Percentiles rank a stretch among this genome's conserved stretches.
phyloP scores from a whole-genome alignment of 1,284 basidiomycete species.

The Boletus hoseneyae region DNA sequence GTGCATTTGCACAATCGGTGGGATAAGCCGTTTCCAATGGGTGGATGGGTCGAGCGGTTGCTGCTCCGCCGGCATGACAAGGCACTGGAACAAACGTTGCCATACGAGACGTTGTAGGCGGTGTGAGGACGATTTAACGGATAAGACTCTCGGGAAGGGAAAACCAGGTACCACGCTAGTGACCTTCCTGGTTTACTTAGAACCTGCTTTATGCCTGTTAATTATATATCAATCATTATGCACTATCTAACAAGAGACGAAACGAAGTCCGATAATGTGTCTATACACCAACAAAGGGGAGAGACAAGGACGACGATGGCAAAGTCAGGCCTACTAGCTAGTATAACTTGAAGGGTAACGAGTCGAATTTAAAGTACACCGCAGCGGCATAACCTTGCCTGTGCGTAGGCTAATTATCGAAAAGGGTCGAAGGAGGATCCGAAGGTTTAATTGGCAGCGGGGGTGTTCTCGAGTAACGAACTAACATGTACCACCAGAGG shows the following conservation, averaged over 20 bases:
- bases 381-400: no score
- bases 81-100: conserved; percentile 1
- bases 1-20: conserved; percentile 94
- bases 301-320: no score
- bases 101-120: background rate
- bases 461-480: no score
- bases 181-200: background rate
- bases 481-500: no score
- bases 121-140: background rate
- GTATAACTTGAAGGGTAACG: no score
- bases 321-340: no score
- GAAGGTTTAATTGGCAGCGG: no score
- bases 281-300: background rate
- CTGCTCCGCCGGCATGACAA: conserved; percentile 62
- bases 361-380: no score
- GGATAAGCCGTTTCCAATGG: conserved; percentile 74
- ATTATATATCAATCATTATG: background rate
- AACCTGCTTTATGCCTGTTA: background rate
- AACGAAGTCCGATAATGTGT: background rate
- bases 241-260: background rate
- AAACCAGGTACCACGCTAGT: no score
- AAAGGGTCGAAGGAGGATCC: no score
- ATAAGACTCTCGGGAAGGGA: no score
- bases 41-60: conserved; percentile 79
- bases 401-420: no score